Base-by-base conservation (phyloP, 2,329 filamentous ascomycete genomes). In the Ceratocystis albifundus region DNA sequence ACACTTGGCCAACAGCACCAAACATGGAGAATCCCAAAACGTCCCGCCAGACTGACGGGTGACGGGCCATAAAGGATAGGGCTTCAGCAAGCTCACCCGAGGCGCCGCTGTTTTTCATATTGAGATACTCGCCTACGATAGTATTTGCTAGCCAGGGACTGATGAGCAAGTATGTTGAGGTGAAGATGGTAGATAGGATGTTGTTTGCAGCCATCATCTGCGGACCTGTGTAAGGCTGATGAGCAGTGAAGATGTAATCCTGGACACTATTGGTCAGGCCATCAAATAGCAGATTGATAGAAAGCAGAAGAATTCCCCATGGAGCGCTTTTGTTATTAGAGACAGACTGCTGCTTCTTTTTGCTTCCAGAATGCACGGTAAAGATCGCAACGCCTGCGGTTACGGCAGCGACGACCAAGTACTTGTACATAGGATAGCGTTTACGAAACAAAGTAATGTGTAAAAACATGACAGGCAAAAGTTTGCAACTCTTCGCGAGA, bases 121-220 rank as follows among this genome's bases (percentile, higher is more conserved):
- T 83, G 32, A 90, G 74, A 77, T 85, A 87, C 70, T 84, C 80
- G 68, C 88, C 81, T 17, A 86, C 68, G 5, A 81, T 80, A 0
- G 85, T 90, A 67, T 81, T 79, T 0, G 88, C 88, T n/a, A 96
- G 76, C 78, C 87, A 90, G 0, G 94, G 94, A 71, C 86, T 88
- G 22, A 91, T 73, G 20, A 93, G 70, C 57, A 99, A 84, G 72
- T 96, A 97, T 0, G 78, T 73, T 22, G 83, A 80, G 2, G 92
- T 97, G 66, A 97, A 80, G 61, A 85, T 73, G 2, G 91, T 93
- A 71, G 84, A 88, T 76, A 97, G 88, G 66, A 96, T 79, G 74
- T 97, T 99, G 76, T 96, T 90, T 48, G 93, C 92, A 74, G 92
- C 95, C 94, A 99, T 99, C 94, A 99, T 99, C 82, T 99, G 94